Conservation (phyloP, 1,284 basidiomycete species). For the Sporisorium reilianum region DNA sequence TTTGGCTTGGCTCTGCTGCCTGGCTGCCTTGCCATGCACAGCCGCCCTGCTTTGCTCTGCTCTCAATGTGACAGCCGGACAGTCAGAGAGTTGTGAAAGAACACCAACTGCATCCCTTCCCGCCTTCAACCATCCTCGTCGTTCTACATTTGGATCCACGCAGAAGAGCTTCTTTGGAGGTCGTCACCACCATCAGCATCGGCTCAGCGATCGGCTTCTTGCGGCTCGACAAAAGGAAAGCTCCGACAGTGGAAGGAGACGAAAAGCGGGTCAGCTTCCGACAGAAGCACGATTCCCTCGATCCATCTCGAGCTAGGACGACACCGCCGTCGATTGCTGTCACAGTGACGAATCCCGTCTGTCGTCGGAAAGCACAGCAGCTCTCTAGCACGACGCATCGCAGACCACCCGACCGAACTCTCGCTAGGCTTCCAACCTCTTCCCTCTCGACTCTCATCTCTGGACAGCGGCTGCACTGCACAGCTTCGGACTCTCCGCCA, state of each 20-base stretch:
- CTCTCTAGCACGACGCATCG: not conserved
- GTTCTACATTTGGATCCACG: not conserved
- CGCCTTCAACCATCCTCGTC: not conserved
- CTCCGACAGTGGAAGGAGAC: not conserved
- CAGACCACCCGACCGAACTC: not conserved
- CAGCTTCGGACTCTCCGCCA: not conserved
- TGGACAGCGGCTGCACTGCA: not conserved
- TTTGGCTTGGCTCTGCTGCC: not conserved
- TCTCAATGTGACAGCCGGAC: not conserved
- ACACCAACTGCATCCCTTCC: not conserved
- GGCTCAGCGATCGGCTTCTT: not conserved
- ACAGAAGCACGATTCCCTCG: not conserved
- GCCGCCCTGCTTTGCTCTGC: not conserved
- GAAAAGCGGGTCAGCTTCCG: not conserved
- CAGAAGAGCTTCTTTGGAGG: not conserved
- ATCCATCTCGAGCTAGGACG: not conserved
- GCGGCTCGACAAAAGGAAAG: not conserved
- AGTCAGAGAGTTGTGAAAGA: constrained; percentile 1
- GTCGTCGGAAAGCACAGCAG: no score
- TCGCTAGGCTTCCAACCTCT: not conserved
- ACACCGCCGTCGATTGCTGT: not conserved
- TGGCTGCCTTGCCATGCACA: constrained; percentile 3
- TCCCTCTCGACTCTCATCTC: not conserved
- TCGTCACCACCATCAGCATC: not conserved
- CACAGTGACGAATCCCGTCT: not conserved